Evolutionary conservation across 441 rosid species (phyloP).

Genomic region (Erodium trifolium): DNA sequence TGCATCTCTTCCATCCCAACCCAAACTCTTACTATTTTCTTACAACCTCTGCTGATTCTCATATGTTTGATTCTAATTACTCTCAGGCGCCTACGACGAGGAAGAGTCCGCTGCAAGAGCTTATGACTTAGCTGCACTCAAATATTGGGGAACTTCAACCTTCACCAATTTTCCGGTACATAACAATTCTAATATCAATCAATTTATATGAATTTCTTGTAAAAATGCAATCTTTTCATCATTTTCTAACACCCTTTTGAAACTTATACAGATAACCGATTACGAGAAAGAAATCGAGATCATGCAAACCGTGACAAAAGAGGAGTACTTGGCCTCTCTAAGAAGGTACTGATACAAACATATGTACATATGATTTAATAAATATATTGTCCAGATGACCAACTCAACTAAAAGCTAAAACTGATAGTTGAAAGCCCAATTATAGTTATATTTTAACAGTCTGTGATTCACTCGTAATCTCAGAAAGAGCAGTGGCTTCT

Average conservation of each 20-base stretch:
- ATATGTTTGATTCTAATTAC: not conserved
- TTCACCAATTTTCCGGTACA: conserved; percentile 27
- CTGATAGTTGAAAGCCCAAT: no score
- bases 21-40: not conserved
- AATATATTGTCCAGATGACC: no score
- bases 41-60: no score
- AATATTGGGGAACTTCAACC: conserved; percentile 5
- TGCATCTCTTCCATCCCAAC: conserved; percentile 15
- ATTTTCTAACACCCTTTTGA: not conserved
- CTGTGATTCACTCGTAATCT: not conserved
- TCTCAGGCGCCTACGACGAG: conserved; percentile 38
- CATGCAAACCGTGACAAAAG: conserved; percentile 41
- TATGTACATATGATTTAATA: no score
- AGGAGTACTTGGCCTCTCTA: conserved; percentile 49
- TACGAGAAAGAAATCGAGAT: conserved; percentile 44
- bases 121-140: conserved; percentile 18
- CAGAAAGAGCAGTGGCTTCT: conserved; percentile 66
- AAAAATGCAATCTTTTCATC: not conserved
- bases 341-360: conserved; percentile 37
- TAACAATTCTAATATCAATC: no score
- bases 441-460: no score
- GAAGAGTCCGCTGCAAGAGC: conserved; percentile 44
- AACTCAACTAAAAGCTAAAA: no score
- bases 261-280: conserved; percentile 35
- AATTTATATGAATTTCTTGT: not conserved